These are phyloP conservation scores for Diaporthe australafricana DNA, from an alignment of 2,329 filamentous ascomycete genomes.

Conservation along the genomic window DNA sequence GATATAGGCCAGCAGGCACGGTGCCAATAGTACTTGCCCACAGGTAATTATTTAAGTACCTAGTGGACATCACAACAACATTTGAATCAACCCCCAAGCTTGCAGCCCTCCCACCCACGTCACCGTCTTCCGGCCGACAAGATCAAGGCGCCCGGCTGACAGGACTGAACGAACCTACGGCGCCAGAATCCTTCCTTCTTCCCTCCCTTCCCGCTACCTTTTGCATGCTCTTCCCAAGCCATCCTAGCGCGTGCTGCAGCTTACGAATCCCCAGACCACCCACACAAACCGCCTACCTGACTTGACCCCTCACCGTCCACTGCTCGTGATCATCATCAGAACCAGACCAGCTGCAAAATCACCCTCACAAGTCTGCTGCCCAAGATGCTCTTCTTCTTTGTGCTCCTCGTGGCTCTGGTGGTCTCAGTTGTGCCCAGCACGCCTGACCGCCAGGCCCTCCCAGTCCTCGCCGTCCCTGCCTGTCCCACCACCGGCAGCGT, in stretches of 20 bases:
- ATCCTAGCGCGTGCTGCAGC: conserved; percentile 9
- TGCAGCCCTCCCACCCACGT: neutral
- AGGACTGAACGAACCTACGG: neutral
- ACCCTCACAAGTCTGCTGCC: neutral
- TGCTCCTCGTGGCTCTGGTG: neutral
- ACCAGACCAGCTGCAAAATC: neutral
- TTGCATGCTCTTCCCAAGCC: neutral
- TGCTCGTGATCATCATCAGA: neutral
- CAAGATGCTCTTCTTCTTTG: neutral
- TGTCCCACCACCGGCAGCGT: conserved; percentile 53
- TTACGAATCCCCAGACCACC: neutral
- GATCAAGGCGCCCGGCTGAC: neutral
- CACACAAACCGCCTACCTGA: no score
- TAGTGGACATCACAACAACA: no score
- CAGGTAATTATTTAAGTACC: no score
- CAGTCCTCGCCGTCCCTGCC: conserved; percentile 50
- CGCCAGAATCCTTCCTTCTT: conserved; percentile 1
- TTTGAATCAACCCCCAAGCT: neutral
- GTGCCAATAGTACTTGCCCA: no score
- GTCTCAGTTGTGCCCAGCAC: neutral
- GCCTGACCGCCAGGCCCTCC: conserved; percentile 17
- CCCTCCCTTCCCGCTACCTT: neutral
- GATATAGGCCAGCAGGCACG: no score
- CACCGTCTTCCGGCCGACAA: neutral
- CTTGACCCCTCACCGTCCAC: neutral